Conservation (phyloP, 1,284 basidiomycete species). For the Trametes polyzona region DNA sequence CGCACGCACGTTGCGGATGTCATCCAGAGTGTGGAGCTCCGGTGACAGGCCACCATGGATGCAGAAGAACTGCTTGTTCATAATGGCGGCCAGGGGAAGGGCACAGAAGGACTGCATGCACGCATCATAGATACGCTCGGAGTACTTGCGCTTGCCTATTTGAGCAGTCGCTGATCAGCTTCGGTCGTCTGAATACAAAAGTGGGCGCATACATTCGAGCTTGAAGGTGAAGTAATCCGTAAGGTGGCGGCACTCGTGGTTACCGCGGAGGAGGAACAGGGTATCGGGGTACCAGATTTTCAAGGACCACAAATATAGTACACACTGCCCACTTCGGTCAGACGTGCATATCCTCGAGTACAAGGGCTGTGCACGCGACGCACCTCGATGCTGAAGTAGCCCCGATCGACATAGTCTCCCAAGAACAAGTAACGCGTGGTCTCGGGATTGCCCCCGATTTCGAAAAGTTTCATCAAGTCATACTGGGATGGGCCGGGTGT, state of each 20-base stretch:
- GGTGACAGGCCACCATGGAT: conserved; percentile 94
- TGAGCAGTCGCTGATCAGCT: neutral
- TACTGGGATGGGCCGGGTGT: conserved; percentile 52
- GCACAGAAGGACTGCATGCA: conserved; percentile 95
- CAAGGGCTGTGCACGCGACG: conserved; percentile 24
- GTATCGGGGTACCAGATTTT: conserved; percentile 96
- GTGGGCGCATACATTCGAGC: conserved; percentile 76
- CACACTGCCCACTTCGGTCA: conserved; percentile 62
- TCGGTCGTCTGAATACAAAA: neutral
- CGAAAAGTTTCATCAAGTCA: conserved; percentile 94
- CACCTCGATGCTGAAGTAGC: conserved; percentile 92
- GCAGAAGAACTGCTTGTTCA: conserved; percentile 98
- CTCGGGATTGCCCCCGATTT: conserved; percentile 92
- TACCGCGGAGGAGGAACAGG: conserved; percentile 90
- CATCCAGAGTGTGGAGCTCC: conserved; percentile 89
- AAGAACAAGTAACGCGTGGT: conserved; percentile 93
- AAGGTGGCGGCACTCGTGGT: conserved; percentile 96
- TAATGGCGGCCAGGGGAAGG: conserved; percentile 89
- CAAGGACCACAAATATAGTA: conserved; percentile 88
- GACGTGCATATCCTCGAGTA: conserved; percentile 1
- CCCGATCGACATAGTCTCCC: conserved; percentile 94
- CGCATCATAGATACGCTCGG: conserved; percentile 87
- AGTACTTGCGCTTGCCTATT: conserved; percentile 93
- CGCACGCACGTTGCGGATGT: conserved; percentile 71
- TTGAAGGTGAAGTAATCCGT: conserved; percentile 99